Evolutionary conservation across 495 filamentous ascomycete species (phyloP).

Genomic region (Saxophila tyrrhenica): DNA sequence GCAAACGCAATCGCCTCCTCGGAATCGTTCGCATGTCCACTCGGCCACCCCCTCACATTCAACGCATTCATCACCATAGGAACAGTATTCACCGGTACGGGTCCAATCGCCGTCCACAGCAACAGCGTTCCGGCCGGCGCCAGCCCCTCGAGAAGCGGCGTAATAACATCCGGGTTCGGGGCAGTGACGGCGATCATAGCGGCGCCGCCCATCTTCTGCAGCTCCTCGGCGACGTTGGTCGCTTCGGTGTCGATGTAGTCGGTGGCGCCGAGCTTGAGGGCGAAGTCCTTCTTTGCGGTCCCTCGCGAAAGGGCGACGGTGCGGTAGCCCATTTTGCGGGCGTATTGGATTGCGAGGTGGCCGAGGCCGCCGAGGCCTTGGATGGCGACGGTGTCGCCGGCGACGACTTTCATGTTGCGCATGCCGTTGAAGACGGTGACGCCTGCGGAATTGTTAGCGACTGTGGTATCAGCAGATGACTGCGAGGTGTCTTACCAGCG

Average conservation of each 20-base stretch:
- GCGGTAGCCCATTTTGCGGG: constrained; percentile 52
- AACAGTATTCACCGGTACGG: constrained; percentile 40
- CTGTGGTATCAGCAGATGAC: constrained; percentile 23
- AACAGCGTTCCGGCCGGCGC: constrained; percentile 45
- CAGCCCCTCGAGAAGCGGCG: constrained; percentile 43
- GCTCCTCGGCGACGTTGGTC: constrained; percentile 37
- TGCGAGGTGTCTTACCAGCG: constrained; percentile 28
- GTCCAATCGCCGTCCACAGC: constrained; percentile 33
- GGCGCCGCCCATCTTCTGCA: constrained; percentile 51
- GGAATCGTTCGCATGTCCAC: constrained; percentile 49
- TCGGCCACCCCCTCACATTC: constrained; percentile 51
- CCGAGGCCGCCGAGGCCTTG: constrained; percentile 39
- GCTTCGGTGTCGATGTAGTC: constrained; percentile 53
- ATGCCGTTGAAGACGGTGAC: constrained; percentile 64
- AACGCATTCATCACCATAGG: constrained; percentile 39
- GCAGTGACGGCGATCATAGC: constrained; percentile 53
- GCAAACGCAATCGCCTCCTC: constrained; percentile 59
- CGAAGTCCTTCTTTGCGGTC: constrained; percentile 47
- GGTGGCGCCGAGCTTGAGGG: constrained; percentile 50
- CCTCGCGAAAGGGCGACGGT: constrained; percentile 51
- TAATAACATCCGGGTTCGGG: constrained; percentile 44
- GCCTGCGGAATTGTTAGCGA: constrained; percentile 30
- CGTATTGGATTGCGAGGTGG: constrained; percentile 58
- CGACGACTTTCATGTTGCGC: constrained; percentile 45
- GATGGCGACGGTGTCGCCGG: constrained; percentile 49